Evolutionary conservation across 768 basidiomycete genomes (phyloP), one percentile per base, ranked within the genome.

Genomic region (Psilocybe cubensis): DNA sequence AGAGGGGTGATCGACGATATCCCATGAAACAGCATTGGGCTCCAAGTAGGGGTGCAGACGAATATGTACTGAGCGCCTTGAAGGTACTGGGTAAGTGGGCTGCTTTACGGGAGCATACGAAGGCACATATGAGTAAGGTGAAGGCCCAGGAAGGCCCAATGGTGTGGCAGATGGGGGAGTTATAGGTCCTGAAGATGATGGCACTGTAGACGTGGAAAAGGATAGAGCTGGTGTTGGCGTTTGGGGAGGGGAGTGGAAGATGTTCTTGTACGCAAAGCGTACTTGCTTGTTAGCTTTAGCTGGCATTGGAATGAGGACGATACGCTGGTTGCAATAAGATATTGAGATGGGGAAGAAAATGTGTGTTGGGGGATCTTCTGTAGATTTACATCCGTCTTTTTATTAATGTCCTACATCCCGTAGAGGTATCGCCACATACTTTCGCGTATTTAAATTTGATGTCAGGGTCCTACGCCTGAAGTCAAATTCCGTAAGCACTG

Each of bases 41-140:
- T 69, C 61, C n/a, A 76, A 63, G 33, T 72, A 63, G 10, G 57
- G 55, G 52, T 77, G 76, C 3, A 65, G 33, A 25, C 61, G 67
- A 2, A 63, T 41, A 5, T 47, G 29, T 2, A 35, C 57, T 5
- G 56, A 43, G 35, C 41, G 54, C n/a, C 45, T 54, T n/a, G 60
- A 42, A 14, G 50, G 58, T 59, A 58, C 1, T 28, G 28, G 2
- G 12, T 23, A 14, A 2, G 58, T 51, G 46, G 29, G 33, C 18
- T 55, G 35, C 4, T 52, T 42, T 1, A 27, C 17, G 4, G 43
- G 53, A 12, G 38, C 40, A 2, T 53, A 50, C 8, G 56, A 50
- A 21, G 44, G 44, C 4, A 25, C 23, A 25, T 25, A 24, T 27
- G 46, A 29, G 28, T 52, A 52, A 3, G 50, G 50, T 7, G 50